Evolutionary conservation across 1,284 basidiomycete species (phyloP), one percentile per base, ranked within the genome.

Genomic region (Cutaneotrichosporon sp.): DNA sequence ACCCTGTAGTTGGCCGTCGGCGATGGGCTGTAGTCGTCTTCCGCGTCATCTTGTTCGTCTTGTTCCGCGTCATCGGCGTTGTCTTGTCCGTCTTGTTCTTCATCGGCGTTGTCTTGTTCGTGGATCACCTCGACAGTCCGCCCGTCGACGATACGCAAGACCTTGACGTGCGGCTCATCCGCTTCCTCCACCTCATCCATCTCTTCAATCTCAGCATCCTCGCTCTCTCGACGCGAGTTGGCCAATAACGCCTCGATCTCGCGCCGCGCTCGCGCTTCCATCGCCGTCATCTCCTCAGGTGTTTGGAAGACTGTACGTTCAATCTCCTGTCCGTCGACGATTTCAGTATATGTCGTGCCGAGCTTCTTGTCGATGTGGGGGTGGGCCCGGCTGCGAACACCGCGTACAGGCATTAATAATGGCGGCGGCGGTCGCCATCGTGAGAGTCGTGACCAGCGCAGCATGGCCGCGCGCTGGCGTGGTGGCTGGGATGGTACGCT

Each of bases 401-500:
- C 51, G 18, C 51, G 51, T 31, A 53, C 51, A 22, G 22, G 22
- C 49, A 22, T 1, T 11, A 11, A 9, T 53, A 14, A 14, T 53
- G 51, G 30, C 26, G 18, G 18, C 30, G 30, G 38, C 13, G 10
- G 38, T 40, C 42, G 42, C 42, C 42, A 46, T n/a, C 42, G 42
- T 46, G 38, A 14, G 49, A 30, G 51, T 52, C 30, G 55, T 30
- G 55, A 40, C 55, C 55, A 42, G 55, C 55, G 55, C 55, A 56
- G 55, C 55, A 56, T 56, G 55, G 55, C 55, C 34, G 55, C 34
- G 55, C 55, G 38, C 55, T 31, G 55, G 55, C 38, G 11, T 4
- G 22, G n/a, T 30, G 18, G n/a, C 22, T 30, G 6, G 26, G 22
- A 30, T 5, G 11, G 50, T 31, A 10, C 26, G 26, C 2, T 26